Evolutionary conservation across 352 stramenopile species (phyloP), one percentile per base, ranked within the genome.

Genomic region (Phytophthora uliginosa): DNA sequence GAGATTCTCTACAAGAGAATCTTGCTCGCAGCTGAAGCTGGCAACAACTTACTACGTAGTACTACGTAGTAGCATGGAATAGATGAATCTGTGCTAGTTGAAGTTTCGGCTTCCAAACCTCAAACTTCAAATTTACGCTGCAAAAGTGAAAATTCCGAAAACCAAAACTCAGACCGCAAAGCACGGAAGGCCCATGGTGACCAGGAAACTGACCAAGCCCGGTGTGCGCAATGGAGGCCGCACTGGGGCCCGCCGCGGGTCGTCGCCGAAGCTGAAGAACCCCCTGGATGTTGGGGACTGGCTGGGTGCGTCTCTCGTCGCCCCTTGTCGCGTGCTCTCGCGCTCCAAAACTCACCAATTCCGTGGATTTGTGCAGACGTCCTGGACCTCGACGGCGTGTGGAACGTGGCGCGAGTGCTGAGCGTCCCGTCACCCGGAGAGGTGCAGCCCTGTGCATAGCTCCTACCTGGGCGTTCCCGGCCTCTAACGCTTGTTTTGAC

Each of bases 331-430:
- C n/a, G 48, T 54, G 48, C n/a, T 54, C n/a, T 15, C 9, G n/a
- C 48, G 48, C 22, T 6, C 2, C 17, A 3, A 18, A 54, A 31
- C n/a, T 54, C 22, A 31, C 20, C 15, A 20, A n/a, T 54, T 54
- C 22, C 20, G 48, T 50, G 42, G 42, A 50, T 50, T 50, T 24
- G n/a, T 53, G 31, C 59, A 93, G 86, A 93, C 56, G 84, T 91
- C 3, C 63, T 93, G 74, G 84, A 93, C 54, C 51, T 59, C 55
- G 84, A 89, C 59, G 86, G 83, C 20, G 77, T 88, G 40, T 93
- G 86, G 86, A 93, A 93, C 54, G 84, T 91, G 22, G 86, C 84
- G 47, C 79, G 79, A 53, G 79, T 91, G 42, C 58, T 89, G 36
- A 71, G 63, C 15, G 52, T 81, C 9, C 67, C 31, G 40, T 78